Evolutionary conservation across 2,329 filamentous ascomycete species (phyloP), one percentile per base, ranked within the genome.

Genomic region (Phoma sp.): DNA sequence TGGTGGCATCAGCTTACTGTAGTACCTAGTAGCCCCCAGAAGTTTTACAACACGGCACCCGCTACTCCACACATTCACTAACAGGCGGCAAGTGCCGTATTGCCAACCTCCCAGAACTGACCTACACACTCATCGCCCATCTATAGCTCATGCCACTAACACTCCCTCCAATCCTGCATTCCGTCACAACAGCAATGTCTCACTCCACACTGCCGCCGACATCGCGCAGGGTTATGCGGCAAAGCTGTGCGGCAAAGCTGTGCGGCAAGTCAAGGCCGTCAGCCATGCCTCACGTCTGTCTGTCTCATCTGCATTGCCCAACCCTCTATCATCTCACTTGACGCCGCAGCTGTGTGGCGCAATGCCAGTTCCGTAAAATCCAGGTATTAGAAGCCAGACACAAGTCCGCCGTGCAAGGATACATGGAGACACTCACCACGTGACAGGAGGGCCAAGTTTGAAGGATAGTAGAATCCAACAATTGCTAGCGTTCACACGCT

Each of bases 401-500:
- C 31, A 15, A 17, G 32, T 17, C 32, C n/a, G 15, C 32, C n/a
- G 15, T 17, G 15, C 8, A 15, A 13, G 32, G 15, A 35, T 15
- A 35, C 32, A 17, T 35, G 32, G 32, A 17, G 17, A 19, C 36
- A 12, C 17, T 8, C 17, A 21, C 4, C 36, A 21, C 21, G 17
- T 38, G 22, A 21, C 21, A 40, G 27, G 40, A 17, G n/a, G 33
- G 6, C n/a, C 24, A 33, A 24, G 38, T n/a, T n/a, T 50, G 46
- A 45, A 49, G 9, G 39, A 27, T 43, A 17, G 17, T 17, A 17
- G 36, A 46, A 46, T 46, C 32, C 40, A 55, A 55, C 32, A 44
- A 38, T 12, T 35, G 13, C 46, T 41, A 50, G 40, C 41, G 46
- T 40, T 41, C 21, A 49, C 32, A 46, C 37, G 41, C 52, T 51